Evolutionary conservation across 805 yeast species (phyloP).

Genomic region (Zygosaccharomyces bisporus): DNA sequence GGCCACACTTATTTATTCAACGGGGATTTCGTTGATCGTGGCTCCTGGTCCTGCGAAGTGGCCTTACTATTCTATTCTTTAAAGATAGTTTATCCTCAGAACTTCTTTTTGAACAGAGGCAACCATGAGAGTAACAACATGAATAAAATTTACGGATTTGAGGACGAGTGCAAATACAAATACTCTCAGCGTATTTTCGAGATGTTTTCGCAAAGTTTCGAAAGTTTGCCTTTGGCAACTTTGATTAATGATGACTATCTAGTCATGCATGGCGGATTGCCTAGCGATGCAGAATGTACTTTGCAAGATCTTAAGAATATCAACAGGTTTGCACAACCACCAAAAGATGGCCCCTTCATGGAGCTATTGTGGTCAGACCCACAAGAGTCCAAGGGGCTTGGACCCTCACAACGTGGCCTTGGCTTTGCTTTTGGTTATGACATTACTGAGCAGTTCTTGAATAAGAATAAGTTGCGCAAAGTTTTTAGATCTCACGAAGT

Average conservation of each 20-base stretch:
- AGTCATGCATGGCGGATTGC: constrained; percentile 94
- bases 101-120: constrained; percentile 80
- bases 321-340: constrained; percentile 81
- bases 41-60: constrained; percentile 97
- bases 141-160: constrained; percentile 95
- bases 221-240: constrained; percentile 80
- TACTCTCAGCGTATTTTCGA: constrained; percentile 76
- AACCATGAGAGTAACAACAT: constrained; percentile 95
- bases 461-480: constrained; percentile 65
- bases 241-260: constrained; percentile 73
- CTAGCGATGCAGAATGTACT: constrained; percentile 69
- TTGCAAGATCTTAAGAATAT: constrained; percentile 69
- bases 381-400: constrained; percentile 69
- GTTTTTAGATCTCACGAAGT: constrained; percentile 95
- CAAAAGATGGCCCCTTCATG: constrained; percentile 90
- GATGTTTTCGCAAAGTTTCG: constrained; percentile 82
- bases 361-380: constrained; percentile 98
- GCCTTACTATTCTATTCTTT: constrained; percentile 74
- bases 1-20: constrained; percentile 79
- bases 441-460: constrained; percentile 74
- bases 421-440: constrained; percentile 98
- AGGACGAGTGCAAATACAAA: constrained; percentile 91
- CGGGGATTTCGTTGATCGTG: constrained; percentile 97
- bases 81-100: constrained; percentile 70
- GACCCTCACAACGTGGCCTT: constrained; percentile 89